phyloP scores from a whole-genome alignment of 2,329 filamentous ascomycete genomes.

The Lasiodiplodia hormozganensis region DNA sequence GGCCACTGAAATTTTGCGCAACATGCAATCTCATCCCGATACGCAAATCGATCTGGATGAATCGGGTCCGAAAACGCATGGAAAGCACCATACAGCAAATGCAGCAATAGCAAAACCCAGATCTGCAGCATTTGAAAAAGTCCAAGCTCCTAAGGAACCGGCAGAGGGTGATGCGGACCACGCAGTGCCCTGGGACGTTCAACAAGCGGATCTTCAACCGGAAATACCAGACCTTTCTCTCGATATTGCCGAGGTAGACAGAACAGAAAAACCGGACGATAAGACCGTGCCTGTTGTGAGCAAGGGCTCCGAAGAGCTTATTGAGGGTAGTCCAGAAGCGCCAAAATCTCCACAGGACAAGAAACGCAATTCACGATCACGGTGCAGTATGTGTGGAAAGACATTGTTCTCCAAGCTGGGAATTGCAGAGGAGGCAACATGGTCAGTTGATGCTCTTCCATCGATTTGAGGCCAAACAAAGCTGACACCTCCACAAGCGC shows the following conservation, averaged over 20 bases:
- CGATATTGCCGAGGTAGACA: not conserved
- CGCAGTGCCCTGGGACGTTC: not conserved
- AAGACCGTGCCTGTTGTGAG: not conserved
- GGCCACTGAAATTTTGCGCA: not conserved
- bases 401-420: not conserved
- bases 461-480: not conserved
- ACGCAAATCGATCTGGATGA: not conserved
- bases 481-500: not conserved
- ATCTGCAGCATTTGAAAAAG: not conserved
- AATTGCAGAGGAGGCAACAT: not conserved
- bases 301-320: not conserved
- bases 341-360: not conserved
- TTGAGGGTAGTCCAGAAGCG: not conserved
- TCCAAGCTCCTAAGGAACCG: not conserved
- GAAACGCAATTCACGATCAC: not conserved
- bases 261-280: not conserved
- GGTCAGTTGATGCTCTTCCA: not conserved
- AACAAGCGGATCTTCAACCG: conserved; percentile 1
- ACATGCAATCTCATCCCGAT: not conserved
- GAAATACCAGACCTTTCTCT: conserved; percentile 17
- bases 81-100: not conserved
- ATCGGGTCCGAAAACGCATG: not conserved
- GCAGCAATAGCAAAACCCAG: not conserved
- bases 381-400: conserved; percentile 9
- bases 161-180: not conserved